Conservation (phyloP, 176 grass and related monocot genomes). For the Oropetium thomaeum region DNA sequence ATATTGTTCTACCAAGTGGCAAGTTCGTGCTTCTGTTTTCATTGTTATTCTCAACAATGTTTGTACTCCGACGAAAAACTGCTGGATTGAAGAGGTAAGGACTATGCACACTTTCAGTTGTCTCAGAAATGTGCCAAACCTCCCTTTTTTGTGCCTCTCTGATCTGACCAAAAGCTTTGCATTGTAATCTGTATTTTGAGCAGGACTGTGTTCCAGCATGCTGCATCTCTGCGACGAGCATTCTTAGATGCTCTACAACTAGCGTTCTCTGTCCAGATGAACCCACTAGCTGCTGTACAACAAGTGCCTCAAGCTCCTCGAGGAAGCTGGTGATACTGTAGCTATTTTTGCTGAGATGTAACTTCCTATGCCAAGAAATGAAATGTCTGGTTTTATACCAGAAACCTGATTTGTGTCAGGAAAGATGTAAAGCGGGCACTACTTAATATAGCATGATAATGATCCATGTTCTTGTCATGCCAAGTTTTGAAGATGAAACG, state of each 20-base stretch:
- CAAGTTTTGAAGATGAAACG: neutral
- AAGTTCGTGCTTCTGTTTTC: constrained; percentile 61
- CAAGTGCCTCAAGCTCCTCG: constrained; percentile 57
- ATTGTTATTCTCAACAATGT: constrained; percentile 55
- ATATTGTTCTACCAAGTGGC: constrained; percentile 62
- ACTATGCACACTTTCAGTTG: neutral
- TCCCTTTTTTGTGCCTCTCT: neutral
- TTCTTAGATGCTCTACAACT: constrained; percentile 67
- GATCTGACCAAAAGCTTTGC: neutral
- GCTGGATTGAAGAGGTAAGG: constrained; percentile 59
- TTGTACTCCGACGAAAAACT: constrained; percentile 55
- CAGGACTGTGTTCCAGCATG: constrained; percentile 37
- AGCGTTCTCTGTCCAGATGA: constrained; percentile 88
- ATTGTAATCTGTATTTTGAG: neutral
- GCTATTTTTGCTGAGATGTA: constrained; percentile 12
- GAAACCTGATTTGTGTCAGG: neutral
- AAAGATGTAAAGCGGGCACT: constrained; percentile 13
- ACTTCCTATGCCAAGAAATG: neutral
- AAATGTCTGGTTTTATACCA: neutral
- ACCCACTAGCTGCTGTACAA: constrained; percentile 84
- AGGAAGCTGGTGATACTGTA: constrained; percentile 45
- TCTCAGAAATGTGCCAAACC: neutral
- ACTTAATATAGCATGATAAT: neutral
- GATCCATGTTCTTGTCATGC: neutral
- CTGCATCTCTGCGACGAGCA: constrained; percentile 49